phyloP scores from a whole-genome alignment of 1,139 yeast species.

The Lodderomyces theae region DNA sequence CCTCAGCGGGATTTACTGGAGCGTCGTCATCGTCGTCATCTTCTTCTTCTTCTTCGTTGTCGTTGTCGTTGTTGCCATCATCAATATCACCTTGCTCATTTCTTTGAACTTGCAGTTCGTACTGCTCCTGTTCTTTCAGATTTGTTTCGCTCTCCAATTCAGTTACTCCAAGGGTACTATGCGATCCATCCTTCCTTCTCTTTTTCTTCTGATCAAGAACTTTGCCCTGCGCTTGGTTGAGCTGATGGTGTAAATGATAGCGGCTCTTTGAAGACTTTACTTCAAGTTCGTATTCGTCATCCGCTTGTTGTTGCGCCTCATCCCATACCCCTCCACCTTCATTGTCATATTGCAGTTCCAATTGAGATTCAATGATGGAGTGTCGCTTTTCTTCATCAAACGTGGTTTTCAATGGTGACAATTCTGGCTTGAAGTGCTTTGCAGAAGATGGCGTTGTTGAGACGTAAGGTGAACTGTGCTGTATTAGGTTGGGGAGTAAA shows the following conservation, averaged over 20 bases:
- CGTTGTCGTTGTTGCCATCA: conserved; percentile 17
- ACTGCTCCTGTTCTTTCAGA: background rate
- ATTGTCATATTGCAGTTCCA: conserved; percentile 1
- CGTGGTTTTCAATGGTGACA: conserved; percentile 36
- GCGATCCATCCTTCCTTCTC: conserved; percentile 3
- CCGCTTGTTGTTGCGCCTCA: conserved; percentile 17
- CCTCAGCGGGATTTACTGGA: conserved; percentile 48
- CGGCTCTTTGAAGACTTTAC: conserved; percentile 7
- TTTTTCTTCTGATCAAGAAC: conserved; percentile 3
- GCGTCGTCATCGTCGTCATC: conserved; percentile 36
- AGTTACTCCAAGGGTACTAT: conserved; percentile 5
- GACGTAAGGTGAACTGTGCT: conserved; percentile 27
- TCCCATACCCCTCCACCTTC: conserved; percentile 16
- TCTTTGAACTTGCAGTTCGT: conserved; percentile 22
- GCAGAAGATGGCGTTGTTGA: conserved; percentile 26
- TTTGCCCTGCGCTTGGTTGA: conserved; percentile 1
- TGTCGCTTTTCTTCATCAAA: conserved; percentile 20
- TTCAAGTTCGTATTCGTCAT: conserved; percentile 22
- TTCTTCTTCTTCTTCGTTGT: conserved; percentile 40
- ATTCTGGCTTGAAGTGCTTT: conserved; percentile 33
- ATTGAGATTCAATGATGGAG: conserved; percentile 1
- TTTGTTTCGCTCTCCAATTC: conserved; percentile 5
- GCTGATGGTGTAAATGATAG: conserved; percentile 3
- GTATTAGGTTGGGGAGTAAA: conserved; percentile 24
- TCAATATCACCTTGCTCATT: conserved; percentile 1